Conservation (phyloP, 768 basidiomycete genomes). For the Suillus discolor region DNA sequence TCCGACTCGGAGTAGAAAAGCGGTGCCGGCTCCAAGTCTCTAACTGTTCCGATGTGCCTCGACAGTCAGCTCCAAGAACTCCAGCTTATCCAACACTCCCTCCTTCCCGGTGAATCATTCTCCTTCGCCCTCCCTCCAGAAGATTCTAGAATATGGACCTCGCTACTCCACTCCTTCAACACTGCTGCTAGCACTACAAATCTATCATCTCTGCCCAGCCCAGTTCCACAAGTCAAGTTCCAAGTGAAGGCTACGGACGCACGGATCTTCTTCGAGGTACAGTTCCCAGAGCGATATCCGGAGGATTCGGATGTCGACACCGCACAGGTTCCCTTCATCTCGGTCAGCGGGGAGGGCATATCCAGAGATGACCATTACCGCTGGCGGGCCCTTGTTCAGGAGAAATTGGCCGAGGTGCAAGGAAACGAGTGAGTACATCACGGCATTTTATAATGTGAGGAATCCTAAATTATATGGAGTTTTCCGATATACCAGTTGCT, state of each 20-base stretch:
- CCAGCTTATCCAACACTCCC: conserved; percentile 59
- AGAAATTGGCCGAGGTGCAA: conserved; percentile 38
- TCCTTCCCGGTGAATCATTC: conserved; percentile 62
- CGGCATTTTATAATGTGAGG: background rate
- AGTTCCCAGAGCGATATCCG: conserved; percentile 26
- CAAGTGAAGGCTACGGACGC: conserved; percentile 33
- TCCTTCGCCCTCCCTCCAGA: conserved; percentile 34
- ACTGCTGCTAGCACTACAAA: background rate
- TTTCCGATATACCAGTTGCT: conserved; percentile 65
- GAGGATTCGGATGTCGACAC: background rate
- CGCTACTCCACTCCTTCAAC: background rate
- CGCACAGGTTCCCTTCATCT: conserved; percentile 22
- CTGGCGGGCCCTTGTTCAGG: conserved; percentile 46
- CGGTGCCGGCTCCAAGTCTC: background rate
- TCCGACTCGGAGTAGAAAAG: no score
- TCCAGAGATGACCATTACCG: conserved; percentile 49
- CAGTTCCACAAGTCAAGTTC: conserved; percentile 32
- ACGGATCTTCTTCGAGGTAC: conserved; percentile 40
- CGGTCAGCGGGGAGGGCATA: conserved; percentile 50
- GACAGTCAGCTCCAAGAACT: conserved; percentile 49
- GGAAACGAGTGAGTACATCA: conserved; percentile 30
- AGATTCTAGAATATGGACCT: background rate
- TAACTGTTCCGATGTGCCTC: background rate
- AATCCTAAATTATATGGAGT: conserved; percentile 34
- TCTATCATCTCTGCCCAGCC: conserved; percentile 14